These are phyloP conservation scores for Echites panduratus DNA, from an alignment of 257 asterid species.

Conservation along the genomic window DNA sequence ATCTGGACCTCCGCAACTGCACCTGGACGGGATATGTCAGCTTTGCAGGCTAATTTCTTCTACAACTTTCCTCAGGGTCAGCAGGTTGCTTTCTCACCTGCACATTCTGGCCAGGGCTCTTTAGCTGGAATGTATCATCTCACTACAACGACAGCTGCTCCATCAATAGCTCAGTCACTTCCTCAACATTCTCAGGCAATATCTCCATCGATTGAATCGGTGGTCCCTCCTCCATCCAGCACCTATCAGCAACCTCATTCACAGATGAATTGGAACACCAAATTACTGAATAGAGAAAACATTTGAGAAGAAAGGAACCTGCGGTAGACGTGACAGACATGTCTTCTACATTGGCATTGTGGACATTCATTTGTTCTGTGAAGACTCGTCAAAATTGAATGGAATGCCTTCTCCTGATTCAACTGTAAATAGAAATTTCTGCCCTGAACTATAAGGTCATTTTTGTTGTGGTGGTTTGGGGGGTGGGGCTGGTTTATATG, in stretches of 20 bases:
- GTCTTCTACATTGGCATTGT: background rate
- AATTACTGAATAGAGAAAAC: conserved; percentile 33
- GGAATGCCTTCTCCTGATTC: background rate
- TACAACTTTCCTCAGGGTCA: conserved; percentile 52
- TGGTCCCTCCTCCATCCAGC: conserved; percentile 29
- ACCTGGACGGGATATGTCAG: conserved; percentile 33
- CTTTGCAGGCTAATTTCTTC: conserved; percentile 38
- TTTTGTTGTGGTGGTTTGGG: background rate
- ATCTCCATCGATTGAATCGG: conserved; percentile 33
- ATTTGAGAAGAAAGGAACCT: conserved; percentile 20
- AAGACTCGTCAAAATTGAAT: background rate
- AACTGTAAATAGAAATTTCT: conserved; percentile 12
- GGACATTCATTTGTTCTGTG: background rate
- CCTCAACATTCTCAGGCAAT: conserved; percentile 42
- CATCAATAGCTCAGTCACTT: conserved; percentile 34
- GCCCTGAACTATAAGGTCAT: background rate
- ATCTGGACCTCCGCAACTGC: conserved; percentile 30
- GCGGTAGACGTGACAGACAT: no score
- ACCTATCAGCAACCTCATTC: conserved; percentile 37
- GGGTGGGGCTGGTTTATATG: background rate
- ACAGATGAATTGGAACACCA: conserved; percentile 39
- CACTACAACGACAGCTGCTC: conserved; percentile 27
- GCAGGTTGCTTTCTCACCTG: conserved; percentile 31
- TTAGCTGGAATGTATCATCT: conserved; percentile 40
- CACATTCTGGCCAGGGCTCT: conserved; percentile 35